Conservation (phyloP, 345 rosid genomes). For the Salix suchowensis region DNA sequence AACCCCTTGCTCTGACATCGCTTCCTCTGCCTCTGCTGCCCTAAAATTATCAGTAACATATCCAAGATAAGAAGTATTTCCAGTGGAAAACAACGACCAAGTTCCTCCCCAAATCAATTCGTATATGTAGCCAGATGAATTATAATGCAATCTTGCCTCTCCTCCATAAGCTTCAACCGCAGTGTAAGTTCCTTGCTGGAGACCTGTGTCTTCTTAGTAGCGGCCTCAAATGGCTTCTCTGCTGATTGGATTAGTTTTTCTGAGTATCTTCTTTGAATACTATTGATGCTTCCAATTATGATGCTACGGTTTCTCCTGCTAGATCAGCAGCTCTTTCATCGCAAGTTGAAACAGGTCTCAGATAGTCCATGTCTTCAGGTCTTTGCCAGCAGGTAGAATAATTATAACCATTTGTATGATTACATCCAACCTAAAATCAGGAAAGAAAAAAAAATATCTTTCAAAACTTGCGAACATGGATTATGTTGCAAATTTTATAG, state of each 20-base stretch:
- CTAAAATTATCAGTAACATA: slow-evolving; percentile 33
- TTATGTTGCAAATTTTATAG: not conserved
- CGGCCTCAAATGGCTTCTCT: slow-evolving; percentile 29
- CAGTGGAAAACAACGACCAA: slow-evolving; percentile 59
- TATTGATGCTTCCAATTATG: slow-evolving; percentile 53
- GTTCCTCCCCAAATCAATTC: slow-evolving; percentile 62
- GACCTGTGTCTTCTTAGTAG: slow-evolving; percentile 20
- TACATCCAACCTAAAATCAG: slow-evolving; percentile 47
- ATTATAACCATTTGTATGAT: slow-evolving; percentile 20
- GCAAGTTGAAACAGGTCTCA: slow-evolving; percentile 44
- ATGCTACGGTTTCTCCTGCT: slow-evolving; percentile 54
- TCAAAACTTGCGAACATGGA: not conserved
- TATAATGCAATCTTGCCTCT: slow-evolving; percentile 40
- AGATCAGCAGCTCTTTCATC: slow-evolving; percentile 42
- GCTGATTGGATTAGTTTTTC: slow-evolving; percentile 29
- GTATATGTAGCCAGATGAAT: slow-evolving; percentile 47
- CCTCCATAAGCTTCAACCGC: slow-evolving; percentile 35
- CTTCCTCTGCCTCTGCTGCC: slow-evolving; percentile 40
- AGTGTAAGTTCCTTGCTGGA: slow-evolving; percentile 30
- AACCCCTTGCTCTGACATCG: slow-evolving; percentile 31
- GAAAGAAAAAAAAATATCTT: not conserved
- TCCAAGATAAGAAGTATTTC: slow-evolving; percentile 39
- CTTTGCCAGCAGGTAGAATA: slow-evolving; percentile 61
- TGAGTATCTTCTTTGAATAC: slow-evolving; percentile 48
- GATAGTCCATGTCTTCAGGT: slow-evolving; percentile 57